Evolutionary conservation across 2,329 filamentous ascomycete genomes (phyloP), one percentile per base, ranked within the genome.

Genomic region (Trichophyton schoenleinii): DNA sequence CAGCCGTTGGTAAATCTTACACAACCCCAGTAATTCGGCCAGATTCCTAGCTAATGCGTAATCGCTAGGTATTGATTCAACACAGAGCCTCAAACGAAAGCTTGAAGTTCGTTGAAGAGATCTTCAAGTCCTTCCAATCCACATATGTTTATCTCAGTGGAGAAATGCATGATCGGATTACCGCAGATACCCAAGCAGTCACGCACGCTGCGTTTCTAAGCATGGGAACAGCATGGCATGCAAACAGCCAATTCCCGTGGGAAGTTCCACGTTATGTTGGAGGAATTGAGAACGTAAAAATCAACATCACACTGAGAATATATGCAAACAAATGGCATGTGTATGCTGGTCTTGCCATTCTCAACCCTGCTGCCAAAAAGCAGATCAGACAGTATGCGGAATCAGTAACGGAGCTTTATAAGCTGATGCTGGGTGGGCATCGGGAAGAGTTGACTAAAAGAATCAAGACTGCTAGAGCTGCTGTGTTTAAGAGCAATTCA

Each of bases 241-340:
- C 91, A 36, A 95, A 95, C 73, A 83, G 87, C 62, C 90, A 99
- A 72, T 99, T 97, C 69, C 94, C 95, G 0, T 99, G 94, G 94
- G 92, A 97, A 69, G 85, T 92, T 55, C 85, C 86, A n/a, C 90
- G 94, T 65, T 99, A 97, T 74, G 85, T 96, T 3, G 94, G 94
- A 62, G 95, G 94, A 59, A 95, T 99, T 69, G 94, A 99, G 75
- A 99, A 99, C 73, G 92, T 97, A 69, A 99, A 99, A 78, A 96
- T 97, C 78, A 99, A 99, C 77, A 86, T 97, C 67, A 97, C 91
- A 67, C 79, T 99, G 66, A 91, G 94, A 68, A 97, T 99, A 77
- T 99, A 97, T 78, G 87, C 87, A 63, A 95, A 96, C 75, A 99
- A 97, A 75, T 99, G 95, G 95, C 95, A 99, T 78, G 94, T 99